phyloP scores from a whole-genome alignment of 106 monocot species.

The Hemerocallis citrina region DNA sequence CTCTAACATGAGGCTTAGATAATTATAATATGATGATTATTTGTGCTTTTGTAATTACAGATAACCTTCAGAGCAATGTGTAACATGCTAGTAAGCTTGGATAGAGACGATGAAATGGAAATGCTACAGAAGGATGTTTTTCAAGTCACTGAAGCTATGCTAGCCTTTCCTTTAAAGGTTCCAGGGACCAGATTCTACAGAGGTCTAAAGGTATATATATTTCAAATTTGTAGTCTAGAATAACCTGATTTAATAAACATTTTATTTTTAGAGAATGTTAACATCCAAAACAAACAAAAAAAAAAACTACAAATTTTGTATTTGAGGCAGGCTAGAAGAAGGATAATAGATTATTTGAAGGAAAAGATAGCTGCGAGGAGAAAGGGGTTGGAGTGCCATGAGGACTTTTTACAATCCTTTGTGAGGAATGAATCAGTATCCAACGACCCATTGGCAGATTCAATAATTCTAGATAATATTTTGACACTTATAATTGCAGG shows the following conservation, averaged over 20 bases:
- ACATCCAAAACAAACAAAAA: not conserved
- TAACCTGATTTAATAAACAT: too few species aligned
- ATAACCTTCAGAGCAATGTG: constrained; percentile 72
- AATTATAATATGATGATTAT: not conserved
- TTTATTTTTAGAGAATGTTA: not conserved
- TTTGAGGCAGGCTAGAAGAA: constrained; percentile 47
- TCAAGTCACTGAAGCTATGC: constrained; percentile 69
- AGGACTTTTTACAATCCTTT: constrained; percentile 53
- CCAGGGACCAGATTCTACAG: constrained; percentile 55
- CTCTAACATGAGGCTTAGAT: too few species aligned
- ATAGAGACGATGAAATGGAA: constrained; percentile 34
- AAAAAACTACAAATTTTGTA: not conserved
- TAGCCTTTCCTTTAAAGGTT: constrained; percentile 49
- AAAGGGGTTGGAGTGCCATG: constrained; percentile 15
- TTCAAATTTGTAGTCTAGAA: not conserved
- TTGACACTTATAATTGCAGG: constrained; percentile 84
- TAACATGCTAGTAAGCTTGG: constrained; percentile 55
- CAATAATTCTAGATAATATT: constrained; percentile 62
- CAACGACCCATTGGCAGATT: constrained; percentile 27
- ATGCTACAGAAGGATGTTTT: constrained; percentile 43
- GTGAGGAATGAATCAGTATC: constrained; percentile 8
- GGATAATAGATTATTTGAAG: constrained; percentile 38
- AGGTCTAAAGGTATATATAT: constrained; percentile 44
- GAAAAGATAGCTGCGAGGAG: constrained; percentile 31
- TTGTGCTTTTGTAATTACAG: constrained; percentile 19